Percentiles rank a stretch among this genome's conserved stretches.
Evolutionary conservation across 1,284 basidiomycete genomes (phyloP).

Genomic region (Boletus albobrunnescens): DNA sequence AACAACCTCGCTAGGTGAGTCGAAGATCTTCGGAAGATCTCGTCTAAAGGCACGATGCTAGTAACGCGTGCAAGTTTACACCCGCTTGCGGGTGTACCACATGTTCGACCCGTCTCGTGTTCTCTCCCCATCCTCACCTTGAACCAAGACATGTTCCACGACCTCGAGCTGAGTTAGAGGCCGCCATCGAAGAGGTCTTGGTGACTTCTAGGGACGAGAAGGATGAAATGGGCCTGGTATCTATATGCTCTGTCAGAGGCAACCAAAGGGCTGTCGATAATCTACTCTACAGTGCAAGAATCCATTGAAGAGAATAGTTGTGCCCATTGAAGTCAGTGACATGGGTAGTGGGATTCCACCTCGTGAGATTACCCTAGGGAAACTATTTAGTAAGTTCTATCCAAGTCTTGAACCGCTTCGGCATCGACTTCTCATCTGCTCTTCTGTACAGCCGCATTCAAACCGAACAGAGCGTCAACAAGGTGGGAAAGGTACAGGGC

Average conservation of each 20-base stretch:
- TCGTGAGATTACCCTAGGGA: conserved; percentile 68
- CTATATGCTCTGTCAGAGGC: background rate
- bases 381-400: conserved; percentile 73
- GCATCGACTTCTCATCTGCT: conserved; percentile 1
- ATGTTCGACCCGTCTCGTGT: conserved; percentile 56
- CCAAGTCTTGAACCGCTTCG: no score
- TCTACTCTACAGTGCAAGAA: conserved; percentile 18
- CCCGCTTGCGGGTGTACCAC: conserved; percentile 63
- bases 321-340: conserved; percentile 78
- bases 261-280: background rate
- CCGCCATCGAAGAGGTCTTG: conserved; percentile 15
- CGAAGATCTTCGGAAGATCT: background rate
- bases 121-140: conserved; percentile 25
- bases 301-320: conserved; percentile 58
- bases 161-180: conserved; percentile 13
- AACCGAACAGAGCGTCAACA: conserved; percentile 76
- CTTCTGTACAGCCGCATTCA: conserved; percentile 56
- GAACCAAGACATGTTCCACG: conserved; percentile 8
- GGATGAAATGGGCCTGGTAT: background rate
- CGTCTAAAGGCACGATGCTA: conserved; percentile 23
- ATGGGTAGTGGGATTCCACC: conserved; percentile 75
- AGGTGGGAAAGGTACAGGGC: conserved; percentile 83
- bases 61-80: conserved; percentile 80
- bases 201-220: conserved; percentile 10
- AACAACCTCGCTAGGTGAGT: conserved; percentile 69